Conservation (phyloP, 164 flowering plant genomes). For the Liquidambar formosana region DNA sequence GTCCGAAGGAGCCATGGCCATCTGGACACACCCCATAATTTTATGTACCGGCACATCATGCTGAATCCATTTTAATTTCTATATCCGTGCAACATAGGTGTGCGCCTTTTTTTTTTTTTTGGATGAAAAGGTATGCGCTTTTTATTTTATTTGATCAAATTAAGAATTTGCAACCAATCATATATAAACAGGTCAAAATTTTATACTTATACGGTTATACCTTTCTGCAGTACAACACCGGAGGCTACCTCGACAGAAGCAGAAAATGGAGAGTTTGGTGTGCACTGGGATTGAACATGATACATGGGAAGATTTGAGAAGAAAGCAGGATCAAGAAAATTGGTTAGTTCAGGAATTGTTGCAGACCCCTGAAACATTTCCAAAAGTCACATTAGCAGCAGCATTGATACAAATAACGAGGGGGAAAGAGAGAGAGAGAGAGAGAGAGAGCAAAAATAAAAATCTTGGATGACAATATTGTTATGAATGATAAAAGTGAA, state of each 20-base stretch:
- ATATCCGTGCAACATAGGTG: no score
- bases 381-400: slow-evolving; percentile 9
- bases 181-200: neutral
- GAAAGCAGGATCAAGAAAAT: slow-evolving; percentile 74
- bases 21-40: no score
- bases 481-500: neutral
- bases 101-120: no score
- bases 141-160: no score
- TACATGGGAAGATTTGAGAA: slow-evolving; percentile 45
- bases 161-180: neutral
- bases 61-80: neutral
- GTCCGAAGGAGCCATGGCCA: neutral
- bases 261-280: slow-evolving; percentile 44
- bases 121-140: no score
- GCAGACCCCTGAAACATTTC: slow-evolving; percentile 64
- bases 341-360: slow-evolving; percentile 23
- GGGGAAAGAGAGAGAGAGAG: neutral
- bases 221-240: slow-evolving; percentile 31
- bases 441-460: neutral
- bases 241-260: slow-evolving; percentile 35
- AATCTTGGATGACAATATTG: neutral
- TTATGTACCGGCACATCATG: neutral
- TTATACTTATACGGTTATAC: slow-evolving; percentile 32
- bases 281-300: slow-evolving; percentile 59
- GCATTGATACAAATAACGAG: neutral